These are phyloP conservation scores for Aspergillus sclerotiicarbonarius DNA, from an alignment of 495 filamentous ascomycete genomes.

Conservation along the genomic window DNA sequence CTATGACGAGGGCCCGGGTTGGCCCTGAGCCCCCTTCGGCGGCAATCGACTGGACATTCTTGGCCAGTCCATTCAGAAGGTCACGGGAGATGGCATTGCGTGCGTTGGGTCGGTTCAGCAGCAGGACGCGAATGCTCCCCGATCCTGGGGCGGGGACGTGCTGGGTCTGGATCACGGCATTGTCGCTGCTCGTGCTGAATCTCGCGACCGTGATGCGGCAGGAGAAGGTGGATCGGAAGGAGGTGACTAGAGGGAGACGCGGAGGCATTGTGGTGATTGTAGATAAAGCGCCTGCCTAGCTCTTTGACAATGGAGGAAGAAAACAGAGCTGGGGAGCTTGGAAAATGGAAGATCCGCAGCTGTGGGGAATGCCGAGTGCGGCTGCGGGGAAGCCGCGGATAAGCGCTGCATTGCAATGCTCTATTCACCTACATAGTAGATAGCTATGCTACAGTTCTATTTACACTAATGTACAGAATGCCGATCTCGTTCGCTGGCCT, in stretches of 20 bases:
- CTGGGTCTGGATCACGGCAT: slow-evolving; percentile 62
- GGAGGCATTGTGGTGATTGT: slow-evolving; percentile 30
- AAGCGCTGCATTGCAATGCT: slow-evolving; percentile 15
- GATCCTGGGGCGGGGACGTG: slow-evolving; percentile 75
- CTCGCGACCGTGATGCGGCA: slow-evolving; percentile 34
- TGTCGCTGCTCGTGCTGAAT: slow-evolving; percentile 35
- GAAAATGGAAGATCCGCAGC: slow-evolving; percentile 4
- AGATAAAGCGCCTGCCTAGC: slow-evolving; percentile 3
- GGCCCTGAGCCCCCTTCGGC: slow-evolving; percentile 61
- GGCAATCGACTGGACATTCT: slow-evolving; percentile 67
- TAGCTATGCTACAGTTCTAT: slow-evolving; percentile 18
- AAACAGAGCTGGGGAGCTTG: slow-evolving; percentile 3
- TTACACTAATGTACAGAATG: slow-evolving; percentile 26
- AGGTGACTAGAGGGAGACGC: slow-evolving; percentile 29
- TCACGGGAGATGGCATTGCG: slow-evolving; percentile 86
- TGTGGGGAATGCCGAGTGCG: slow-evolving; percentile 21
- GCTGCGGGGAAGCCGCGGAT: slow-evolving; percentile 25
- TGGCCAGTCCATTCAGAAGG: slow-evolving; percentile 65
- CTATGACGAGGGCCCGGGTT: slow-evolving; percentile 76
- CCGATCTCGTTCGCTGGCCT: neutral
- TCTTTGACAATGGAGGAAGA: neutral
- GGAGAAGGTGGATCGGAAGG: slow-evolving; percentile 20
- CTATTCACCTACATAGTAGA: no score
- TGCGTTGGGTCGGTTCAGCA: slow-evolving; percentile 77
- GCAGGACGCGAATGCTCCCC: slow-evolving; percentile 82